A percentile compares a stretch with the other conserved stretches of the same genome.
phyloP scores from a whole-genome alignment of 139 green algal species.

The Coelastrella sp. region DNA sequence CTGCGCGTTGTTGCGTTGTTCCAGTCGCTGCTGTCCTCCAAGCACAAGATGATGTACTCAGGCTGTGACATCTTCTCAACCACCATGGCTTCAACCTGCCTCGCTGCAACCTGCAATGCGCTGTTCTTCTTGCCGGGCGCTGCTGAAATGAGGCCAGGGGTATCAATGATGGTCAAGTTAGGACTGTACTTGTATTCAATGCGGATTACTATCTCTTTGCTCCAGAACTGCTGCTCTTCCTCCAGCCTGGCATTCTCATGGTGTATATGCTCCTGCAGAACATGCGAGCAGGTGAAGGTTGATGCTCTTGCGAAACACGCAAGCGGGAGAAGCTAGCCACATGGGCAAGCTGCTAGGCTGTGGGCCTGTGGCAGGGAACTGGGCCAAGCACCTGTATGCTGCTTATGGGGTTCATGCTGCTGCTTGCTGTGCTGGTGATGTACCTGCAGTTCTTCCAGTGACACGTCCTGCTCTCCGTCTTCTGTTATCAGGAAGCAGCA shows the following conservation, averaged over 20 bases:
- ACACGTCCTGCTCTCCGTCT: conserved; percentile 87
- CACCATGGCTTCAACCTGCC: conserved; percentile 87
- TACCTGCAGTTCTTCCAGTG: conserved; percentile 93
- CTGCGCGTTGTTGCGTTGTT: conserved; percentile 93
- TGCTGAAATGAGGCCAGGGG: conserved; percentile 94
- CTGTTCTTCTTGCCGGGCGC: conserved; percentile 89
- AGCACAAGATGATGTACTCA: conserved; percentile 97
- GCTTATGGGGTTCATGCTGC: neutral
- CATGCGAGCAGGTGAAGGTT: too few species aligned
- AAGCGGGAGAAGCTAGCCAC: too few species aligned
- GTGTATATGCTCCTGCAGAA: conserved; percentile 90
- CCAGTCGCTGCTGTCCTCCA: conserved; percentile 97
- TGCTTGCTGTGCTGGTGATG: neutral
- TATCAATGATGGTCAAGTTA: conserved; percentile 99
- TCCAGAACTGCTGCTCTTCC: conserved; percentile 89
- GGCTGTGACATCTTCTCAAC: conserved; percentile 90
- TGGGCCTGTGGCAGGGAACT: too few species aligned
- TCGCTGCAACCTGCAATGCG: conserved; percentile 73
- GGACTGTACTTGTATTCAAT: conserved; percentile 97
- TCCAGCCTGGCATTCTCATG: conserved; percentile 91
- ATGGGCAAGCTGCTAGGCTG: too few species aligned
- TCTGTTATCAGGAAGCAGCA: conserved; percentile 93
- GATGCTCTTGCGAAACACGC: too few species aligned
- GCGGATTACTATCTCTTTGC: conserved; percentile 95
- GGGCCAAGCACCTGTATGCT: too few species aligned